Base-by-base conservation (phyloP, 495 filamentous ascomycete species). In the Trichoderma parareesei region DNA sequence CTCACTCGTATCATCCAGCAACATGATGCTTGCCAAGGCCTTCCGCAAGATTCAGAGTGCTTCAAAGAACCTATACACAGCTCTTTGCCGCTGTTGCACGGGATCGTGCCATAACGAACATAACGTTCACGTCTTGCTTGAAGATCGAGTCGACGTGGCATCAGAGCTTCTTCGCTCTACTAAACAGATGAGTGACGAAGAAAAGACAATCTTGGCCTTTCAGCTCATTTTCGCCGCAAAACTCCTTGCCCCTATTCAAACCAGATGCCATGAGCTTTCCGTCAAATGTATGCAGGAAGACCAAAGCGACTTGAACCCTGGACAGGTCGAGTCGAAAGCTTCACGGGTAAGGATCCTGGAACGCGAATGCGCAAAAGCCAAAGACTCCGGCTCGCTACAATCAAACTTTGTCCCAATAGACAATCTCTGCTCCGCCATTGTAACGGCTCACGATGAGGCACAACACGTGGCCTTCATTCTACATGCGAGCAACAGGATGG, bases 401-500 rank as follows among this genome's bases (percentile, higher is more conserved):
- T 41, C n/a, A 18, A 49, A 49, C 4, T 49, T 49, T 27, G 14
- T 18, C 8, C 46, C 46, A 18, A 18, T 49, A 18, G 18, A 27
- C n/a, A 9, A 49, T 7, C 20, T 49, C 20, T 49, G 46, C n/a
- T 16, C 46, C 16, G n/a, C n/a, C 0, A 49, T 49, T 9, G 46
- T 49, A 49, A 49, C 46, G 8, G 46, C 46, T 49, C 46, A 49
- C 46, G 46, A 49, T 49, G 20, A 49, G 20, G 46, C 46, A 49
- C 46, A 49, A 9, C 46, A 49, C 5, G 46, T 49, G 0, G 46
- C 46, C 46, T 49, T 49, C 7, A 18, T 49, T 20, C 18, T 49
- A 9, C 46, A 49, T 18, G n/a, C 16, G n/a, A 49, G 46, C 5
- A 49, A 18, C 2, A n/a, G n/a, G 20, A 49, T 49, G 46, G 18